Base-by-base conservation (phyloP, 768 basidiomycete species). In the Termitomyces sp. region DNA sequence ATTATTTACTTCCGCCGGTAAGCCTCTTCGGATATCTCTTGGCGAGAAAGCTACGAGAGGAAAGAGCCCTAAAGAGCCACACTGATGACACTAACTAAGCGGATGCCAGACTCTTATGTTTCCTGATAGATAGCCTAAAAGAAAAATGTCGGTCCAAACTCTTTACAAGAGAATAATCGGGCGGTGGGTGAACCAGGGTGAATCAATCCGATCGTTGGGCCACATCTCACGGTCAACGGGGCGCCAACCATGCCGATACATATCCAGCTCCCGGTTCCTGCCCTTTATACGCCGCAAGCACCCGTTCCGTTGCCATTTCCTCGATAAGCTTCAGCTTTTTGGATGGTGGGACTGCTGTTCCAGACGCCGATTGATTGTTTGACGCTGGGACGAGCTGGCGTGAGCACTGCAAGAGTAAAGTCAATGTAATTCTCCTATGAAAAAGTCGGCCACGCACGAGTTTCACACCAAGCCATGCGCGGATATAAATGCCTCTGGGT, bases 381-480 rank as follows among this genome's bases (percentile, higher is more conserved):
- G 79, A 68, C 4, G 81, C 76, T 5, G 74, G 69, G 8, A 82
- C 69, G 22, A 91, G 78, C 53, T 81, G 84, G 28, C 81, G 82
- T 20, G 88, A 75, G 65, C 86, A 90, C 90, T 91, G 59, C 53
- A 12, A 20, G 57, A 32, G 24, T 44, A 49, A 45, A 39, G 32
- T 24, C 16, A 33, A 40, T 53, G 18, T 53, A 48, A 9, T 53
- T 22, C 46, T 40, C 38, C 9, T 9, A 36, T 13, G 7, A 9
- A 22, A 2, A 58, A 32, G 36, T n/a, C 50, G 52, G 52, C n/a
- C 1, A 42, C 87, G 48, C 65, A 94, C 93, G 48, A 91, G 78
- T 70, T 93, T 92, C 39, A 92, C 82, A 4, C 92, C 92, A 71
- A 85, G 87, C 93, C 92, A 94, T 7, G 91, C 90, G 32, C 92